Conservation (phyloP, 202 grass and related monocot species). For the Digitaria exilis region DNA sequence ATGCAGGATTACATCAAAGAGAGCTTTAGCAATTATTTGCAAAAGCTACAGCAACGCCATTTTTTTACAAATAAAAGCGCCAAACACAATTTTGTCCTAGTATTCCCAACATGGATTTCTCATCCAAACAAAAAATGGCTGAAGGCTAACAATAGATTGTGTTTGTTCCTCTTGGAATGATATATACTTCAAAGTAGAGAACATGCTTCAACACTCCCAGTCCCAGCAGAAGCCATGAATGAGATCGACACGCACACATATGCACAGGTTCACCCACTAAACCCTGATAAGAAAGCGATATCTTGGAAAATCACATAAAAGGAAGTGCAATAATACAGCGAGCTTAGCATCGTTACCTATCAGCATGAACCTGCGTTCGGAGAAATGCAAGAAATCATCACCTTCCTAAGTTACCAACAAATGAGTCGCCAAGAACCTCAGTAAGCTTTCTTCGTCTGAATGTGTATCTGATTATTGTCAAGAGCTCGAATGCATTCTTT, state of each 20-base stretch:
- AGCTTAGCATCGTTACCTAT: too few relatives aligned
- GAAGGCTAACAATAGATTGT: too few relatives aligned
- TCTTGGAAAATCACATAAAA: too few relatives aligned
- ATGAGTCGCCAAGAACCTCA: too few relatives aligned
- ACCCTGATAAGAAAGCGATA: constrained; percentile 5
- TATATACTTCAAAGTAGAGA: not conserved
- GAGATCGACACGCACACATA: not conserved
- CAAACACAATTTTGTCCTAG: not conserved
- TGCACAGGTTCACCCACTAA: not conserved
- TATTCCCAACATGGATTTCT: constrained; percentile 11
- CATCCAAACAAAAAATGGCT: not conserved
- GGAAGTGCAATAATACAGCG: too few relatives aligned
- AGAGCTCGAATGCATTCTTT: too few relatives aligned
- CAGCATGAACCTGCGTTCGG: too few relatives aligned
- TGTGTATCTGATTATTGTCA: too few relatives aligned
- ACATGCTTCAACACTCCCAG: not conserved
- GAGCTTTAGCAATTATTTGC: not conserved
- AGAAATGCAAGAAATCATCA: too few relatives aligned
- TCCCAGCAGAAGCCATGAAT: not conserved
- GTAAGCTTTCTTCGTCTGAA: too few relatives aligned
- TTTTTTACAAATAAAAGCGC: not conserved
- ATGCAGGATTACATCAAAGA: constrained; percentile 6
- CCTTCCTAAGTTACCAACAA: too few relatives aligned
- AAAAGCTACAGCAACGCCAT: not conserved
- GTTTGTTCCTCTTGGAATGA: not conserved